phyloP scores from a whole-genome alignment of 129 eudicot genomes.

The Gnaphalium uliginosum region DNA sequence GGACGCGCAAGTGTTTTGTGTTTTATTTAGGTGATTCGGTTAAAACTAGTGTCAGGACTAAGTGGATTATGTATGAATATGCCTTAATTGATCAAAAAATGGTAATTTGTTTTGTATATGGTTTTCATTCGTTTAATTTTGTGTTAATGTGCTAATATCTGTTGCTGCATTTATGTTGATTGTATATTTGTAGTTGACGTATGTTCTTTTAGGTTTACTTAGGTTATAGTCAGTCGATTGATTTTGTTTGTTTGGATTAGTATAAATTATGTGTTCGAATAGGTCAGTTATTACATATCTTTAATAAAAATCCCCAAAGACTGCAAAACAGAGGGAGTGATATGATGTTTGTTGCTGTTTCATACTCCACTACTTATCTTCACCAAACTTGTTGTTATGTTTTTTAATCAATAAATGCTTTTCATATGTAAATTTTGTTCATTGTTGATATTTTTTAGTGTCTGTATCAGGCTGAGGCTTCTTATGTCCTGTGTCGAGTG shows the following conservation, averaged over 20 bases:
- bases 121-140: neutral
- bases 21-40: slow-evolving; percentile 4
- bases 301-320: too few relatives aligned
- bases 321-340: too few relatives aligned
- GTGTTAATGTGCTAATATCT: too few relatives aligned
- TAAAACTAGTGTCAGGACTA: slow-evolving; percentile 37
- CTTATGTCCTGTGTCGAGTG: slow-evolving; percentile 67
- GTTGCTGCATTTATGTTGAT: too few relatives aligned
- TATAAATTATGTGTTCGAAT: too few relatives aligned
- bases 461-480: slow-evolving; percentile 41
- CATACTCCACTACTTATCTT: too few relatives aligned
- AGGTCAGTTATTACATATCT: too few relatives aligned
- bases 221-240: too few relatives aligned
- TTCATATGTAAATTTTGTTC: neutral
- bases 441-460: neutral
- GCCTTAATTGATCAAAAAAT: slow-evolving; percentile 36
- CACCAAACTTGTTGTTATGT: neutral
- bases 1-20: slow-evolving; percentile 50
- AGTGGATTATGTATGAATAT: slow-evolving; percentile 68
- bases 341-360: too few relatives aligned
- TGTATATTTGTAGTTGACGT: too few relatives aligned
- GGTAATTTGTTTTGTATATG: slow-evolving; percentile 25
- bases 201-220: too few relatives aligned
- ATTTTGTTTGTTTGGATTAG: too few relatives aligned
- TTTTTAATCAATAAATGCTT: neutral